These are phyloP conservation scores for Przewalskia tangutica DNA, from an alignment of 257 asterid species.

Conservation along the genomic window DNA sequence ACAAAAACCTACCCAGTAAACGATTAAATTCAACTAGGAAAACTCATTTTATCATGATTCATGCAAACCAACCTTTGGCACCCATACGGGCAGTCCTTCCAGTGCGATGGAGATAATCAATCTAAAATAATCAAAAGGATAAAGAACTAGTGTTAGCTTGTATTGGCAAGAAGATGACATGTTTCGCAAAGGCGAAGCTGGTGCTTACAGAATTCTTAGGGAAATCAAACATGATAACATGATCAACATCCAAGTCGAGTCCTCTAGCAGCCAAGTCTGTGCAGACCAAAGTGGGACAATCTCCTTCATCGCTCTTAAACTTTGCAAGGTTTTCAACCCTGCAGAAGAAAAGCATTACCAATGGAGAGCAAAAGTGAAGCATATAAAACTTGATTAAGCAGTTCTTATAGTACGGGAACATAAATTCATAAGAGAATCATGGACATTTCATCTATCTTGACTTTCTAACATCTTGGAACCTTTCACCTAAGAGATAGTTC, in stretches of 20 bases:
- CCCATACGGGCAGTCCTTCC: constrained; percentile 99
- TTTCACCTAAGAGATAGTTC: background rate
- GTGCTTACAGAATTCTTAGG: constrained; percentile 83
- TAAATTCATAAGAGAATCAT: no score
- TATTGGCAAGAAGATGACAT: no score
- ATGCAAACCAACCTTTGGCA: constrained; percentile 63
- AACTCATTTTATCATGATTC: background rate
- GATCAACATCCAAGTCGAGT: constrained; percentile 96
- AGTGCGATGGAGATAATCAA: constrained; percentile 96
- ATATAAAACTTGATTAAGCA: background rate
- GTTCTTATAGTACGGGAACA: no score
- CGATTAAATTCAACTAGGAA: background rate
- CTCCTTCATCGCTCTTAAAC: constrained; percentile 85
- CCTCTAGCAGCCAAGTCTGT: constrained; percentile 98
- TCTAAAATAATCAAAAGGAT: constrained; percentile 26
- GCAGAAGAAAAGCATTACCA: constrained; percentile 7
- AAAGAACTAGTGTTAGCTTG: no score
- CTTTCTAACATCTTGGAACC: background rate
- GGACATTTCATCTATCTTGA: background rate
- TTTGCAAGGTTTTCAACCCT: constrained; percentile 76
- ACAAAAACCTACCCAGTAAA: background rate
- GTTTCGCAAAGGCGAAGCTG: background rate
- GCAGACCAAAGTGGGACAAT: constrained; percentile 97
- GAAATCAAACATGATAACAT: constrained; percentile 96
- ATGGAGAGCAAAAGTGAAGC: constrained; percentile 3